A percentile compares a stretch with the other conserved stretches of the same genome.
These are phyloP conservation scores for Apiospora koreana DNA, from an alignment of 2,329 filamentous ascomycete species.

Conservation along the genomic window DNA sequence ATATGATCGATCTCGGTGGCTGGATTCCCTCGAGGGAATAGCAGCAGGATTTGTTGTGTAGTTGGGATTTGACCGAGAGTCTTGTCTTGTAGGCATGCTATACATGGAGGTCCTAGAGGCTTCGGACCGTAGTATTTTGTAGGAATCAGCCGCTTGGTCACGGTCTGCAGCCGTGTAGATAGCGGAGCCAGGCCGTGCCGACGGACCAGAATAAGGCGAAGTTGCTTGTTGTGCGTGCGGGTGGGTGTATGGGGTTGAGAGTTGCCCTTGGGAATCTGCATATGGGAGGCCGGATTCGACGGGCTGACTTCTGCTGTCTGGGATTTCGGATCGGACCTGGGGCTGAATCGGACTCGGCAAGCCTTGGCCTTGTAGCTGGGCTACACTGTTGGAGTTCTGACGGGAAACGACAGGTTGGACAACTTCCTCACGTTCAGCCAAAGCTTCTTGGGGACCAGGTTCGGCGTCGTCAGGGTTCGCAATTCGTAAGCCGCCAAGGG, in stretches of 20 bases:
- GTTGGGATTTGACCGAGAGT: slow-evolving; percentile 62
- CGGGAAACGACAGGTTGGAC: slow-evolving; percentile 20
- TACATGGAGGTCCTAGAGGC: slow-evolving; percentile 59
- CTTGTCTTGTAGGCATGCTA: slow-evolving; percentile 56
- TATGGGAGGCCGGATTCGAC: not conserved
- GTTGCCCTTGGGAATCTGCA: slow-evolving; percentile 11
- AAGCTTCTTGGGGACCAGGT: slow-evolving; percentile 31
- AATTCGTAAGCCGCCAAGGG: slow-evolving; percentile 91
- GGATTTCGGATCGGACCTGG: slow-evolving; percentile 15
- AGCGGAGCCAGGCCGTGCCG: slow-evolving; percentile 34
- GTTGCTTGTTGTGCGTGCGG: slow-evolving; percentile 26
- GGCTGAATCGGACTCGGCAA: not conserved
- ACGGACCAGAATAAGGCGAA: slow-evolving; percentile 27
- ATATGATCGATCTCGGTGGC: slow-evolving; percentile 69
- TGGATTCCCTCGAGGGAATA: slow-evolving; percentile 67
- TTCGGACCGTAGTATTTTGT: slow-evolving; percentile 55
- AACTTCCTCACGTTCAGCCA: slow-evolving; percentile 32
- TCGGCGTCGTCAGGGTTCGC: slow-evolving; percentile 86
- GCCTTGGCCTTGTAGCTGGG: slow-evolving; percentile 2
- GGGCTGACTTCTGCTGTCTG: slow-evolving; percentile 4
- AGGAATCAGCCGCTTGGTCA: slow-evolving; percentile 37
- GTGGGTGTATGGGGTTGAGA: slow-evolving; percentile 24
- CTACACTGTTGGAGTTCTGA: slow-evolving; percentile 9
- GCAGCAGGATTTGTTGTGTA: slow-evolving; percentile 50
- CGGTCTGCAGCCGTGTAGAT: slow-evolving; percentile 32